A percentile compares a stretch with the other conserved stretches of the same genome.
These are phyloP conservation scores for Lachnellula subtilissima DNA, from an alignment of 2,329 filamentous ascomycete species.

Conservation along the genomic window DNA sequence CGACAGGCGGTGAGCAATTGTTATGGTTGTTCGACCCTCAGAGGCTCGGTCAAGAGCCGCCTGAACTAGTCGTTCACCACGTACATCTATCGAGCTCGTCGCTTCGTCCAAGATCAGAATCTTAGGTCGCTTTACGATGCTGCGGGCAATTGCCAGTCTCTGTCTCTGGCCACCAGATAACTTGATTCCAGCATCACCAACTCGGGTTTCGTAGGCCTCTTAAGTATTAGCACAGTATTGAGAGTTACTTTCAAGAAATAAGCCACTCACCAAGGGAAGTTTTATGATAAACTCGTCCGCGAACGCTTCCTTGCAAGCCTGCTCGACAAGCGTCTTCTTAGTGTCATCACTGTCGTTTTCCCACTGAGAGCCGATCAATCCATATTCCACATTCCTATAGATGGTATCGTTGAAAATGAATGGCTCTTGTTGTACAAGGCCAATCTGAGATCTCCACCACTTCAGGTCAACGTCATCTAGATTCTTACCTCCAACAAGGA, in stretches of 20 bases:
- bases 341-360: constrained; percentile 48
- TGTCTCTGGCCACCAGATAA: constrained; percentile 77
- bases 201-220: constrained; percentile 65
- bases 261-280: constrained; percentile 46
- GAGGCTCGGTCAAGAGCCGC: constrained; percentile 51
- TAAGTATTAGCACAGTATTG: constrained; percentile 3
- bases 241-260: neutral
- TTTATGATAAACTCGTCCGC: constrained; percentile 64
- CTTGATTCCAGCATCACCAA: constrained; percentile 74
- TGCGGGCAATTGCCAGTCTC: constrained; percentile 65
- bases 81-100: constrained; percentile 42
- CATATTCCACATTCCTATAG: constrained; percentile 57
- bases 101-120: constrained; percentile 73
- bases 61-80: constrained; percentile 48
- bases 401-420: constrained; percentile 65
- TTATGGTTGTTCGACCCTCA: constrained; percentile 54
- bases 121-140: constrained; percentile 64
- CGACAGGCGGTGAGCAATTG: constrained; percentile 61
- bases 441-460: constrained; percentile 57
- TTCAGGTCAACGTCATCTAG: constrained; percentile 57
- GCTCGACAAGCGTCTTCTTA: constrained; percentile 55
- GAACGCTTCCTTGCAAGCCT: constrained; percentile 63
- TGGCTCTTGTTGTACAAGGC: constrained; percentile 64
- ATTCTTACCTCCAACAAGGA: constrained; percentile 49
- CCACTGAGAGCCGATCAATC: constrained; percentile 49